phyloP scores from a whole-genome alignment of 176 grass and related monocot genomes.

The Carex scoparia region DNA sequence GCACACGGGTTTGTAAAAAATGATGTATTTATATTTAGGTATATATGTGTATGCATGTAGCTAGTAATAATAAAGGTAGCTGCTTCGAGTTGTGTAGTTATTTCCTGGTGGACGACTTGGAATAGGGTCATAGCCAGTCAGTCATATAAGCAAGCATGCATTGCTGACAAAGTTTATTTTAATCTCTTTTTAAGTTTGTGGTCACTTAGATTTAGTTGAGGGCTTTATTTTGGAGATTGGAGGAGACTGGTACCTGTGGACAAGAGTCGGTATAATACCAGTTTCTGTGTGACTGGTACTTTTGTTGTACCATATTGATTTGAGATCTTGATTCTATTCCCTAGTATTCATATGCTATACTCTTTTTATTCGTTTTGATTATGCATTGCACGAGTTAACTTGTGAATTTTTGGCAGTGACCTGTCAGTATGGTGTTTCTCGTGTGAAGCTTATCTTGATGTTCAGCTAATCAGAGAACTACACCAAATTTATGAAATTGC shows the following conservation, averaged over 20 bases:
- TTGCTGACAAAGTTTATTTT: neutral
- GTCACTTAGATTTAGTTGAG: neutral
- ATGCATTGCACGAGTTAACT: neutral
- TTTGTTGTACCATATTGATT: neutral
- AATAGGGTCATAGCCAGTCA: neutral
- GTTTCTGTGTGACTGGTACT: neutral
- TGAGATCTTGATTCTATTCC: neutral
- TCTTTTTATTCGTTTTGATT: neutral
- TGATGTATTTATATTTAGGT: neutral
- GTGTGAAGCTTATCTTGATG: slow-evolving; percentile 88
- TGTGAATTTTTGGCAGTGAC: slow-evolving; percentile 53
- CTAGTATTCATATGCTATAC: neutral
- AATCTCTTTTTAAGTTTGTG: neutral
- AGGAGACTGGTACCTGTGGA: neutral
- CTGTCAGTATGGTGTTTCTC: slow-evolving; percentile 87
- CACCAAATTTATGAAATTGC: slow-evolving; percentile 77
- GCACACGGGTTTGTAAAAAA: neutral
- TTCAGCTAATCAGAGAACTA: slow-evolving; percentile 68
- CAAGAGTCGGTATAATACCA: neutral
- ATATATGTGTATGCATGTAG: neutral
- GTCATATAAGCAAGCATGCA: neutral
- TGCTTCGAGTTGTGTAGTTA: neutral
- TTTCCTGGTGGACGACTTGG: neutral
- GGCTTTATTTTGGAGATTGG: neutral
- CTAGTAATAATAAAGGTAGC: neutral